Base-by-base conservation (phyloP, 2,329 filamentous ascomycete genomes). In the Coniochaeta sp. region DNA sequence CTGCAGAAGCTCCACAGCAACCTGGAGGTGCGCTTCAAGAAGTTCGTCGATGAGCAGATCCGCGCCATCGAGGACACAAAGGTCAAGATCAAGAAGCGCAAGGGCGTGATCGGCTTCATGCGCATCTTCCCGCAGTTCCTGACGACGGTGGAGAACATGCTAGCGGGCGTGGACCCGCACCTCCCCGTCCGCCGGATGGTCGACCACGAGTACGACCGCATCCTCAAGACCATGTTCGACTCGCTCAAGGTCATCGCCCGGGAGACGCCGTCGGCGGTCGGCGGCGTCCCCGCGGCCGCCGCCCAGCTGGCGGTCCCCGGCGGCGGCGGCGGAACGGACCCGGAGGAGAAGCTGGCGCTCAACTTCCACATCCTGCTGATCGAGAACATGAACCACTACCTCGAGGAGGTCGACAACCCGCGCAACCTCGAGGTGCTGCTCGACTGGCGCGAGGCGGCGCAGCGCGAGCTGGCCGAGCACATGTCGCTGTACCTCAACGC, bases 71-170 rank as follows among this genome's bases (percentile, higher is more conserved):
- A 98, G 75, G 95, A 98, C 63, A 98, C 93, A 42, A 98, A 98
- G 75, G 93, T 99, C 73, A 97, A 97, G 79, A 92, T 97, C 75
- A 97, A 96, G 80, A 98, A 98, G 80, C 89, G 95, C 66, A 97
- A 96, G 77, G 93, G 95, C 12, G 91, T 99, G 60, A 97, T 98
- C 68, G 88, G 88, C 17, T 98, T 98, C 73, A 93, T 98, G 79
- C 90, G 91, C 64, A 89, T 93, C 44, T 98, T 98, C 79, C 95
- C 93, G 0, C 80, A 88, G 61, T 97, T 97, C 75, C 87, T 87
- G n/a, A 75, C 84, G 1, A 87, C 89, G 0, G 84, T 97, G 1
- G 93, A 97, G 74, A 92, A 88, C 69, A 93, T 96, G 85, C 81
- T 96, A 55, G 76, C 81, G 0, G 79, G 80, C 19, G 75, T 81